These are phyloP conservation scores for Suhomyces sp. DNA, from an alignment of 805 yeast genomes.

Conservation along the genomic window DNA sequence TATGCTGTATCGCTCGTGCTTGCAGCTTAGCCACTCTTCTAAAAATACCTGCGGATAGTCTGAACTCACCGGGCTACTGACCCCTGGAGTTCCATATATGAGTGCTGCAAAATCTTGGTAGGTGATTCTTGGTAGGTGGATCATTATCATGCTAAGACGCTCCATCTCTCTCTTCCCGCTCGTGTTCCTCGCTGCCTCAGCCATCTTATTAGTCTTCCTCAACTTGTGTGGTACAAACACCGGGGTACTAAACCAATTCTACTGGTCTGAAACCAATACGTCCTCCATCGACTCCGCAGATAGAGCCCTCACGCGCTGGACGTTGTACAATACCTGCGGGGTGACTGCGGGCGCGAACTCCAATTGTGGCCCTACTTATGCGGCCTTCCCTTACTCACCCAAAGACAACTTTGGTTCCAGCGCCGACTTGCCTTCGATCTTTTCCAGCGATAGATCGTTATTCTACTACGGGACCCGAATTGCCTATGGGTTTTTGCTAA, in stretches of 20 bases:
- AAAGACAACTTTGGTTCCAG: conserved; percentile 20
- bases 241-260: conserved; percentile 19
- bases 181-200: conserved; percentile 21
- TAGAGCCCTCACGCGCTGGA: conserved; percentile 23
- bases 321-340: conserved; percentile 24
- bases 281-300: conserved; percentile 11
- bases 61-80: background rate
- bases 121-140: background rate
- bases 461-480: conserved; percentile 5
- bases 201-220: conserved; percentile 21
- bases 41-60: background rate
- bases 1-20: background rate
- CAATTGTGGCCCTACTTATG: conserved; percentile 16
- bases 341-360: conserved; percentile 12
- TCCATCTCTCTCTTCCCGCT: conserved; percentile 22
- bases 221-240: conserved; percentile 27
- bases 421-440: background rate
- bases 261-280: conserved; percentile 24
- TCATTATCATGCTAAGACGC: conserved; percentile 22
- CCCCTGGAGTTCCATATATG: background rate
- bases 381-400: conserved; percentile 35
- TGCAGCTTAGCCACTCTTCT: background rate
- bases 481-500: conserved; percentile 12
- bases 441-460: background rate
- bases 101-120: background rate